Conservation (phyloP, 768 basidiomycete genomes). For the Mycena polygramma region DNA sequence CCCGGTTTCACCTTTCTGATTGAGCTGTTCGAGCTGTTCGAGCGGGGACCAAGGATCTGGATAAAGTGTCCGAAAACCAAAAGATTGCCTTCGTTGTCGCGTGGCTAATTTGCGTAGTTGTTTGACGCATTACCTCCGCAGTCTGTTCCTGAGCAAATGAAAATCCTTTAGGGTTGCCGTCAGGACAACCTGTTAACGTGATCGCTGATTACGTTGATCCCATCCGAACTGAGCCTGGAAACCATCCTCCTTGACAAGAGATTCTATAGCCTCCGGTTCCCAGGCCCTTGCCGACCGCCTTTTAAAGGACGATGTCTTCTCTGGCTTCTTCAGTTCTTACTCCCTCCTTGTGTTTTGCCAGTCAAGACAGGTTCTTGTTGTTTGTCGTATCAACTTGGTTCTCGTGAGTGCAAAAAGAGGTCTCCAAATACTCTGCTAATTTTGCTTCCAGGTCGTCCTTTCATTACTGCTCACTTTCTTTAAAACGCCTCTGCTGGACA, state of each 20-base stretch:
- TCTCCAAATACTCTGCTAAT: conserved; percentile 2
- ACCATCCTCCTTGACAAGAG: neutral
- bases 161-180: neutral
- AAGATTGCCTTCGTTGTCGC: neutral
- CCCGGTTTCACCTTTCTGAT: too few species aligned
- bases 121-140: too few species aligned
- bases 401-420: conserved; percentile 40
- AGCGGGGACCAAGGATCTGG: too few species aligned
- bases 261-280: conserved; percentile 25
- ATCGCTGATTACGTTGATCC: neutral
- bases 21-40: too few species aligned
- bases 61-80: neutral
- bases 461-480: conserved; percentile 40
- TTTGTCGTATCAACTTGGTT: conserved; percentile 46
- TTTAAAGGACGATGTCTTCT: conserved; percentile 26
- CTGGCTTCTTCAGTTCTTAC: conserved; percentile 31
- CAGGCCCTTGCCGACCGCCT: neutral
- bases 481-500: conserved; percentile 42
- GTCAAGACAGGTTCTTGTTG: conserved; percentile 70
- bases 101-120: neutral
- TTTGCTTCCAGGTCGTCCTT: conserved; percentile 41
- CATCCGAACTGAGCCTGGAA: conserved; percentile 4
- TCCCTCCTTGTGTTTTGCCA: conserved; percentile 54
- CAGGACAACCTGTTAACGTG: conserved; percentile 11
- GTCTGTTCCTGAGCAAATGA: too few species aligned